Conservation (phyloP, 1,284 basidiomycete genomes). For the Tylopilus sp. region DNA sequence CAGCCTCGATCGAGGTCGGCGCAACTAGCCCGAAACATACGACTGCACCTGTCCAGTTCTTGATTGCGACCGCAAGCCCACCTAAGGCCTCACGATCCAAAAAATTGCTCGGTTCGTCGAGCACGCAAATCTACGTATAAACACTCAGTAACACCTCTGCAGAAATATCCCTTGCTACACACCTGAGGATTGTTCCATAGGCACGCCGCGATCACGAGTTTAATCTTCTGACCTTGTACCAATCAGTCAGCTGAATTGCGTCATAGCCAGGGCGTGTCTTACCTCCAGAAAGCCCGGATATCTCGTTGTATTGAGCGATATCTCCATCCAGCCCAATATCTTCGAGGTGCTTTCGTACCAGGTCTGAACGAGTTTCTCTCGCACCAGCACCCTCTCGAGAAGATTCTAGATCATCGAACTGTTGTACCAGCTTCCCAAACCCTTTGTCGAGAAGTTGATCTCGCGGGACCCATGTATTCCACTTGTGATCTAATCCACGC, state of each 20-base stretch:
- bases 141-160: conserved; percentile 4
- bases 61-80: conserved; percentile 92
- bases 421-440: conserved; percentile 84
- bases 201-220: conserved; percentile 91
- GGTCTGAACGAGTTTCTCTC: conserved; percentile 74
- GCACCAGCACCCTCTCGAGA: conserved; percentile 89
- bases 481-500: conserved; percentile 88
- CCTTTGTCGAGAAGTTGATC: conserved; percentile 87
- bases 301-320: conserved; percentile 96
- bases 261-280: conserved; percentile 19
- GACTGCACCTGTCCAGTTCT: conserved; percentile 94
- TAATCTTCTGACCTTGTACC: conserved; percentile 85
- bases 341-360: conserved; percentile 86
- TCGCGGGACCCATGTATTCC: conserved; percentile 92
- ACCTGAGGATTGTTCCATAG: conserved; percentile 94
- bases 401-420: conserved; percentile 96
- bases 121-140: conserved; percentile 56
- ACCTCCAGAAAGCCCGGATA: conserved; percentile 85
- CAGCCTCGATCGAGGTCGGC: conserved; percentile 14
- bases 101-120: conserved; percentile 97
- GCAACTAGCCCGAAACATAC: conserved; percentile 40
- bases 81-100: conserved; percentile 86
- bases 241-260: conserved; percentile 24
- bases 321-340: conserved; percentile 96
- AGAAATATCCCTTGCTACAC: conserved; percentile 12